A percentile compares a stretch with the other conserved stretches of the same genome.
phyloP scores from a whole-genome alignment of 2,329 filamentous ascomycete species.

The Ophiosphaerella korrae region DNA sequence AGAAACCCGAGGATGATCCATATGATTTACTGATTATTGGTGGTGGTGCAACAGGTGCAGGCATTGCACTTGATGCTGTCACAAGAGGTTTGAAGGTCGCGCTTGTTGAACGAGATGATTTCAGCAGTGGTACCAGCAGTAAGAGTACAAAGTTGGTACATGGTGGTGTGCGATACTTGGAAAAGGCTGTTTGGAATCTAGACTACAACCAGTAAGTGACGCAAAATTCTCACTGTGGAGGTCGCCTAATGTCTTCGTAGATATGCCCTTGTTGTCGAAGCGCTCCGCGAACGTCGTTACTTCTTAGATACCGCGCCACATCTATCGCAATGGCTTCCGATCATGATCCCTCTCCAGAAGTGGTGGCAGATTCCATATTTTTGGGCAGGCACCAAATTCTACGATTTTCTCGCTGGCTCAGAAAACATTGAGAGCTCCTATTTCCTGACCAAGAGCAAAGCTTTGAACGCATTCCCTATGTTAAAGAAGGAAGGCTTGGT shows the following conservation, averaged over 20 bases:
- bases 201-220: constrained; percentile 75
- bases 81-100: constrained; percentile 81
- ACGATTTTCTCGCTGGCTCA: constrained; percentile 82
- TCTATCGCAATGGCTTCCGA: constrained; percentile 79
- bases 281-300: constrained; percentile 79
- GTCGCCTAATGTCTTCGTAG: constrained; percentile 24
- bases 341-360: constrained; percentile 80
- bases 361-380: constrained; percentile 86
- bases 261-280: constrained; percentile 77
- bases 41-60: constrained; percentile 77
- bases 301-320: constrained; percentile 84
- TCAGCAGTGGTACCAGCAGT: constrained; percentile 79
- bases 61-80: constrained; percentile 80
- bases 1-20: constrained; percentile 53
- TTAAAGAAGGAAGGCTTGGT: constrained; percentile 78
- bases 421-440: constrained; percentile 90
- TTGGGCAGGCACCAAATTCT: constrained; percentile 78
- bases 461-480: constrained; percentile 87
- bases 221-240: neutral
- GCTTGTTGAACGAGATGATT: constrained; percentile 82
- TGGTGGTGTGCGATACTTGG: constrained; percentile 81
- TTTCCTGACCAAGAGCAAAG: constrained; percentile 84
- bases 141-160: constrained; percentile 89
- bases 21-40: constrained; percentile 83
- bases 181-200: constrained; percentile 85